Conservation (phyloP, 2,329 filamentous ascomycete species). For the Penicillium hesseltinei region DNA sequence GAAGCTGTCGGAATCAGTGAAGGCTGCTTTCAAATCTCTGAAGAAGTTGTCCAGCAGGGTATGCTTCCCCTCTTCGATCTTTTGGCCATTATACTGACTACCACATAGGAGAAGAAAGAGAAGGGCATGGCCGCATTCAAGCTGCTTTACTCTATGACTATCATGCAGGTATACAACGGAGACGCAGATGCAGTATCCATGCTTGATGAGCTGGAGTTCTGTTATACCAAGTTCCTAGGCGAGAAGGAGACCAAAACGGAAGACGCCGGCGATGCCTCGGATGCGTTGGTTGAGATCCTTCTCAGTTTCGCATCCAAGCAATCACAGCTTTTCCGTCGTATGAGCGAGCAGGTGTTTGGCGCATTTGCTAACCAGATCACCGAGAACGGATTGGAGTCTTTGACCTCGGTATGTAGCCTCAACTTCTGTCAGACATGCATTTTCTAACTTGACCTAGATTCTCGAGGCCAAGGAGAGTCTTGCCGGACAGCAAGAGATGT, state of each 20-base stretch:
- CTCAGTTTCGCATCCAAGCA: conserved; percentile 85
- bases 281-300: conserved; percentile 80
- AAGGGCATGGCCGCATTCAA: conserved; percentile 63
- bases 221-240: conserved; percentile 62
- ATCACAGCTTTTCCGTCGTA: conserved; percentile 78
- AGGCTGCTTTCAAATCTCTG: conserved; percentile 44
- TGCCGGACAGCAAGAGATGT: conserved; percentile 81
- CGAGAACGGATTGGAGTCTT: conserved; percentile 65
- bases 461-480: conserved; percentile 76
- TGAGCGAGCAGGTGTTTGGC: conserved; percentile 83
- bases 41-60: conserved; percentile 41
- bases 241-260: conserved; percentile 54
- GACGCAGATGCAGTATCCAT: conserved; percentile 82
- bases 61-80: background rate
- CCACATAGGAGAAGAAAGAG: conserved; percentile 52
- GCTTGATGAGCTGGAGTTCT: conserved; percentile 75
- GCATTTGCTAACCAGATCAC: conserved; percentile 76
- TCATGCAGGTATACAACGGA: conserved; percentile 87
- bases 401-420: conserved; percentile 46
- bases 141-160: conserved; percentile 76
- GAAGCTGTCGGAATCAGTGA: conserved; percentile 42
- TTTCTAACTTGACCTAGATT: conserved; percentile 58
- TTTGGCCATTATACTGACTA: conserved; percentile 24
- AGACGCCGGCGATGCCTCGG: conserved; percentile 55
- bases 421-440: background rate